These are phyloP conservation scores for Scedosporium minutisporum DNA, from an alignment of 2,329 filamentous ascomycete genomes.

Conservation along the genomic window DNA sequence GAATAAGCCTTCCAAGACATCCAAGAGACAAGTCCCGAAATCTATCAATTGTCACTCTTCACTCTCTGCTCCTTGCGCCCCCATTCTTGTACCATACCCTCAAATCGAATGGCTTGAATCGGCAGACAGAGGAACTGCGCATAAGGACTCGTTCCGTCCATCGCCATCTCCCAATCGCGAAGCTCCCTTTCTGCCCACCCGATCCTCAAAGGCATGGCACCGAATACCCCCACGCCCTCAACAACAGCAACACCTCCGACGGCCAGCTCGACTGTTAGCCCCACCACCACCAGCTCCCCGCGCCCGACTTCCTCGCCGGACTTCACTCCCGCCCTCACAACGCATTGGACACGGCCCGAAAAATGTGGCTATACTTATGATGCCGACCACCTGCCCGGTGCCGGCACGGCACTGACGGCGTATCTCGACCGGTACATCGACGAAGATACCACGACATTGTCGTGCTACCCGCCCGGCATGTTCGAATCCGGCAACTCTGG, in stretches of 20 bases:
- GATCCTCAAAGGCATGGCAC: not conserved
- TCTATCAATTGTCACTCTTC: not conserved
- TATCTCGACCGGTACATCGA: constrained; percentile 27
- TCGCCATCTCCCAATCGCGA: not conserved
- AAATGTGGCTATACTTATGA: constrained; percentile 30
- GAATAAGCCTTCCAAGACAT: too few relatives aligned
- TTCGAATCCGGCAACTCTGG: constrained; percentile 25
- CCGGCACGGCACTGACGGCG: constrained; percentile 21
- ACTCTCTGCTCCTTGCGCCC: not conserved
- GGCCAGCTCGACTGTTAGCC: not conserved
- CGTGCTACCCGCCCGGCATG: constrained; percentile 31
- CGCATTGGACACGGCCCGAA: constrained; percentile 24
- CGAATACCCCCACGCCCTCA: not conserved
- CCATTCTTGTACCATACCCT: too few relatives aligned
- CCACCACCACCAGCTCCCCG: not conserved
- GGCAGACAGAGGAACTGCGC: not conserved
- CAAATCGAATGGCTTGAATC: not conserved
- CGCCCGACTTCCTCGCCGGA: not conserved
- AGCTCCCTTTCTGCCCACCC: not conserved
- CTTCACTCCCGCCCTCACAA: constrained; percentile 25
- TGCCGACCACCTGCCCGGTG: constrained; percentile 15
- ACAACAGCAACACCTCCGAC: not conserved
- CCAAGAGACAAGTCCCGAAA: too few relatives aligned
- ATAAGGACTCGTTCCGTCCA: not conserved
- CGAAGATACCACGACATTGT: constrained; percentile 24